These are phyloP conservation scores for Curvularia spicifera DNA, from an alignment of 2,329 filamentous ascomycete species.

Conservation along the genomic window DNA sequence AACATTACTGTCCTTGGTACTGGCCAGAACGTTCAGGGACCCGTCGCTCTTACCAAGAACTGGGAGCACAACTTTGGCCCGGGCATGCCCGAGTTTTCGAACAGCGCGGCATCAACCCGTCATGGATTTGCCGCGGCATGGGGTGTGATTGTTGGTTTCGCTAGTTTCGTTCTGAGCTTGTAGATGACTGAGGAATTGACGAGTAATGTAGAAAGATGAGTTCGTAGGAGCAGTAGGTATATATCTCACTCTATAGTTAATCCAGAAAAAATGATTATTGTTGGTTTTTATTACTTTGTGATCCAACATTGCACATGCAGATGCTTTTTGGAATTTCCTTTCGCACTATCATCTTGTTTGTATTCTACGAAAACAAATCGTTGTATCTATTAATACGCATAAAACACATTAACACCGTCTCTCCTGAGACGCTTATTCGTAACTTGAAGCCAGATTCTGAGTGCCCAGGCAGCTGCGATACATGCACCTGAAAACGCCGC, in stretches of 20 bases:
- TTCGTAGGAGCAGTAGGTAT: background rate
- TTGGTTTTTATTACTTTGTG: background rate
- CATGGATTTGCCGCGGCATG: background rate
- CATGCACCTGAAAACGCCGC: constrained; percentile 26
- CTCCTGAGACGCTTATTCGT: constrained; percentile 20
- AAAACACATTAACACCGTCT: constrained; percentile 5
- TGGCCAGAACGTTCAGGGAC: constrained; percentile 59
- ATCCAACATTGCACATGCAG: background rate
- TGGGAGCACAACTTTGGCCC: constrained; percentile 19
- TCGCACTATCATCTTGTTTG: no score
- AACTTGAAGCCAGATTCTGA: constrained; percentile 21
- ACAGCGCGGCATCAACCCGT: background rate
- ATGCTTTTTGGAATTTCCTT: no score
- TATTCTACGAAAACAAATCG: no score
- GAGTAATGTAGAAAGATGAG: background rate
- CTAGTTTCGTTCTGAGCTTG: constrained; percentile 3
- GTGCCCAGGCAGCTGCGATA: constrained; percentile 23
- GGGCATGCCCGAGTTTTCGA: constrained; percentile 1
- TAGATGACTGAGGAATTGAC: background rate
- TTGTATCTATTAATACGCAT: background rate
- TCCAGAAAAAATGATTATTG: background rate
- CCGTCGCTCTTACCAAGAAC: constrained; percentile 47
- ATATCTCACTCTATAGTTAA: background rate
- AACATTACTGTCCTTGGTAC: constrained; percentile 39
- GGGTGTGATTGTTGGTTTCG: background rate